Evolutionary conservation across 331 rosid species (phyloP).

Genomic region (Quercus phellos): DNA sequence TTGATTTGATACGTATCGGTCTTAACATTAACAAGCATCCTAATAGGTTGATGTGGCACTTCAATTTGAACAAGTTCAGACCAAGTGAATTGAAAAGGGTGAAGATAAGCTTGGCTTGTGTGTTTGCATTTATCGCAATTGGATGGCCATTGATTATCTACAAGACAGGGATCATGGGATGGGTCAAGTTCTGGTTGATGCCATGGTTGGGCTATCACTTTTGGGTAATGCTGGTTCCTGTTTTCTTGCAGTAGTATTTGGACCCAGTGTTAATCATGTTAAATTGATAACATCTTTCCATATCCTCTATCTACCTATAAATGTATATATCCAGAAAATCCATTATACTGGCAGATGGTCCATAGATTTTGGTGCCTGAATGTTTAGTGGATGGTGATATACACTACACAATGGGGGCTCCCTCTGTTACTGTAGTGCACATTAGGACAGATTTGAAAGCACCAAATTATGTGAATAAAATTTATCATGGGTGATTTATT

Average conservation of each 20-base stretch:
- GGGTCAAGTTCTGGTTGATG: conserved; percentile 98
- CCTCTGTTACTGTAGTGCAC: background rate
- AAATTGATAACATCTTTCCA: background rate
- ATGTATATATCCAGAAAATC: background rate
- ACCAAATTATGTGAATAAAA: background rate
- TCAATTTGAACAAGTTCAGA: conserved; percentile 73
- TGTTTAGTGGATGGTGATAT: background rate
- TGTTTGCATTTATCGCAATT: conserved; percentile 78
- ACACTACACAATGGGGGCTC: background rate
- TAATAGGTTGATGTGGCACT: conserved; percentile 74
- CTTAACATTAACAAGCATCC: conserved; percentile 13
- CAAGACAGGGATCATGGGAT: conserved; percentile 85
- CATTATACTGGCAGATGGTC: background rate
- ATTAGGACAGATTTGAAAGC: background rate
- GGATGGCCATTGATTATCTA: conserved; percentile 93
- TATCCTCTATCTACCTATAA: too few species aligned
- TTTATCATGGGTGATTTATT: background rate
- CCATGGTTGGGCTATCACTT: conserved; percentile 99
- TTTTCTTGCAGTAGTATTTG: conserved; percentile 16
- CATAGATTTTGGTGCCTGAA: background rate
- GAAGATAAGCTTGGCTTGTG: conserved; percentile 92
- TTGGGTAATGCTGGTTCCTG: conserved; percentile 63
- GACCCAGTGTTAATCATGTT: background rate
- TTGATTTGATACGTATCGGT: conserved; percentile 1
- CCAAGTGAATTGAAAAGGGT: conserved; percentile 80